Base-by-base conservation (phyloP, 176 grass and related monocot species). In the Eragrostis nindensis region DNA sequence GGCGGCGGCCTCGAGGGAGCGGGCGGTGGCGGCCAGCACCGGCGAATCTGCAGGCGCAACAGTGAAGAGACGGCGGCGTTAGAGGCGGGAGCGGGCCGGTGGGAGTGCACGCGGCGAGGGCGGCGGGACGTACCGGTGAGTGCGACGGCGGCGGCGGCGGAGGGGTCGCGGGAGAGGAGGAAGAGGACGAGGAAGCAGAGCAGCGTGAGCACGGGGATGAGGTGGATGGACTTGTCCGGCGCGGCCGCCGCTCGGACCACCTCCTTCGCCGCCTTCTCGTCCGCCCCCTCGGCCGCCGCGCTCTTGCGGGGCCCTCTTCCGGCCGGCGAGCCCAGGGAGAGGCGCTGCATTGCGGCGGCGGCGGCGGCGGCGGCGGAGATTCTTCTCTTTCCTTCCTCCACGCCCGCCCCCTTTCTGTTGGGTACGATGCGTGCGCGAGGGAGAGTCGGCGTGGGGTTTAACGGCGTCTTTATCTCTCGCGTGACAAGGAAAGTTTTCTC, bases 131-230 rank as follows among this genome's bases (percentile, higher is more conserved):
- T 82, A 94, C 91, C 91, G 70, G 68, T 39, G 68, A 78, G 44
- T 71, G 56, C 56, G 22, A 89, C 16, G 82, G 94, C 24, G 39
- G 94, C 24, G 39, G 39, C 10, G 77, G 78, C 29, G 87, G 93
- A 74, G 30, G 40, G 94, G 59, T 97, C 89, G 63, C 82, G 94
- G 62, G 94, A 97, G 68, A 87, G 81, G 75, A 94, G 91, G 91
- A 94, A 94, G 79, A 97, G 91, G 85, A 97, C 26, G 69, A 97
- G 89, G 71, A 97, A 49, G 71, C 94, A 97, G 81, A 93, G 81
- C 62, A 97, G 84, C 72, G 91, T 97, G 66, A 97, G 87, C 59
- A 97, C 60, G 21, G 94, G 94, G 76, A 97, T 83, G 71, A 97
- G 82, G 80, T 97, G 94, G 80, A 97, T 93, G 38, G 87, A 90